These are phyloP conservation scores for Malassezia sympodialis DNA, from an alignment of 1,284 basidiomycete species.

Conservation along the genomic window DNA sequence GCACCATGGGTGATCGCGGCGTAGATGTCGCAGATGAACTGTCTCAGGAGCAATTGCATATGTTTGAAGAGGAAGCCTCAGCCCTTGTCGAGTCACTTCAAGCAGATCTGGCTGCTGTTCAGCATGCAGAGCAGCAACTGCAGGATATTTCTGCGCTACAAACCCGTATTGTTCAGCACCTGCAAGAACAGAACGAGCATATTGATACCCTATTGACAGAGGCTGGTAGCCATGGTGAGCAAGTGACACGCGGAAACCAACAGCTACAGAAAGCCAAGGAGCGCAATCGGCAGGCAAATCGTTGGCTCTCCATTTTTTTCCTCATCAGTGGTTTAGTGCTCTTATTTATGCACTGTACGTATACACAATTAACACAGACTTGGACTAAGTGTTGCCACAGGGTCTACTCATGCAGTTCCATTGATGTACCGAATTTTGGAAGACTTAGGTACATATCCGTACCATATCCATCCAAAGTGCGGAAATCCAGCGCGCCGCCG, in stretches of 20 bases:
- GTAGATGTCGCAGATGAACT: slow-evolving; percentile 28
- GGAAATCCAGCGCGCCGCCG: slow-evolving; percentile 15
- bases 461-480: slow-evolving; percentile 12
- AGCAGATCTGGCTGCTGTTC: slow-evolving; percentile 70
- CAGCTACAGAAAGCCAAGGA: slow-evolving; percentile 73
- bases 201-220: slow-evolving; percentile 81
- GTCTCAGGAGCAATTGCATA: slow-evolving; percentile 67
- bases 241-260: slow-evolving; percentile 72
- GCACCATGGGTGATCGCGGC: slow-evolving; percentile 10
- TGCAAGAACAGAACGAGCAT: slow-evolving; percentile 75
- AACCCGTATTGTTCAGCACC: slow-evolving; percentile 72
- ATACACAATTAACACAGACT: slow-evolving; percentile 2
- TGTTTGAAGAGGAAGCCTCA: slow-evolving; percentile 81
- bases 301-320: slow-evolving; percentile 74
- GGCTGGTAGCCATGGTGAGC: slow-evolving; percentile 68
- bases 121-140: slow-evolving; percentile 73
- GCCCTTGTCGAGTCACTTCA: slow-evolving; percentile 69
- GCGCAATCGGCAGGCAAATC: slow-evolving; percentile 67
- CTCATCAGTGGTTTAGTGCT: slow-evolving; percentile 73
- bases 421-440: slow-evolving; percentile 14
- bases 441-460: slow-evolving; percentile 17
- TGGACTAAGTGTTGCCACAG: background rate
- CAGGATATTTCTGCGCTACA: slow-evolving; percentile 82
- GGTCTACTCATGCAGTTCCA: slow-evolving; percentile 1
- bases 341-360: slow-evolving; percentile 64